These are phyloP conservation scores for Caryopteris hybrid DNA, from an alignment of 305 asterid genomes.

Conservation along the genomic window DNA sequence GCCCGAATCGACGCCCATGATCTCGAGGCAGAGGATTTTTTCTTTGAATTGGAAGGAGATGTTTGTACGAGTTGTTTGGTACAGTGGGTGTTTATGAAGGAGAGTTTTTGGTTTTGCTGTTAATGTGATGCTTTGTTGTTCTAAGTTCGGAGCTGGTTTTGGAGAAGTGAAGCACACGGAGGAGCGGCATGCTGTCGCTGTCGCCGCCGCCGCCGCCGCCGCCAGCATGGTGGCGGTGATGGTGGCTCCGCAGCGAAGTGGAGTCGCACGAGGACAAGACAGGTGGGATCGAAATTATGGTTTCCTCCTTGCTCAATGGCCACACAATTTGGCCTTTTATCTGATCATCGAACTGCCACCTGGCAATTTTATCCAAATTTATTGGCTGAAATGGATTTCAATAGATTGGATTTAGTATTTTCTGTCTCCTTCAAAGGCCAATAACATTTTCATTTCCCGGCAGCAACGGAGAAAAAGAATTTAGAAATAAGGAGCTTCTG, in stretches of 20 bases:
- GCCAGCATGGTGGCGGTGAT: slow-evolving; percentile 30
- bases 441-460: no score
- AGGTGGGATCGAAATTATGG: not conserved
- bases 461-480: no score
- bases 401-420: slow-evolving; percentile 33
- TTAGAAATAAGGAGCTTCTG: no score
- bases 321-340: not conserved
- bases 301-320: not conserved
- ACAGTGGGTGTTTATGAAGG: slow-evolving; percentile 74
- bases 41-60: slow-evolving; percentile 85
- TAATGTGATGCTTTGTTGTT: slow-evolving; percentile 25
- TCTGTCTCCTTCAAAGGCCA: not conserved
- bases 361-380: slow-evolving; percentile 30
- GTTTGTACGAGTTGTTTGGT: slow-evolving; percentile 53
- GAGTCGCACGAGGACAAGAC: not conserved
- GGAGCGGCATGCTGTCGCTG: slow-evolving; percentile 46
- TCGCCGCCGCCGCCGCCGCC: slow-evolving; percentile 20
- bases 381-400: slow-evolving; percentile 52
- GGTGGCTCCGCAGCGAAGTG: slow-evolving; percentile 30
- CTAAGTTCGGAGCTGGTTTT: slow-evolving; percentile 24
- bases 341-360: slow-evolving; percentile 27
- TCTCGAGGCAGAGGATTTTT: slow-evolving; percentile 82
- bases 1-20: slow-evolving; percentile 88
- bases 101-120: slow-evolving; percentile 49
- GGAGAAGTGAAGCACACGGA: slow-evolving; percentile 44